Base-by-base conservation (phyloP, 1,139 yeast species). In the Fermentozyma sake region DNA sequence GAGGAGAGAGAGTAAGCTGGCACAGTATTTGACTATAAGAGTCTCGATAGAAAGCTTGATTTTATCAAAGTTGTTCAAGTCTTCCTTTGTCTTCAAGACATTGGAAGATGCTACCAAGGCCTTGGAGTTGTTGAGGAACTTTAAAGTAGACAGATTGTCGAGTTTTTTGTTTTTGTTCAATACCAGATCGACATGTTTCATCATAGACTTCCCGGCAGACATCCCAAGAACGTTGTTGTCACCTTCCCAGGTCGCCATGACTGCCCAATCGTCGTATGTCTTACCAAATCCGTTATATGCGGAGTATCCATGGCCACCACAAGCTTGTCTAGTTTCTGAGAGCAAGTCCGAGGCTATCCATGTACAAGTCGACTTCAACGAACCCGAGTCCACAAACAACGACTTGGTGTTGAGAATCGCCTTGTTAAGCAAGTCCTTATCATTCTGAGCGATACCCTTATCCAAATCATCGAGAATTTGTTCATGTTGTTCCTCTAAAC, bases 161-260 rank as follows among this genome's bases (percentile, higher is more conserved):
- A 58, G 54, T 30, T 68, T 63, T 33, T 35, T 46, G 34, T 55
- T 52, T 29, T 60, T 52, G 26, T 50, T 45, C 28, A 58, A 36
- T 18, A 58, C 49, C 30, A 55, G 52, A 23, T 50, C 53, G 30
- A 73, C 68, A 42, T 69, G 67, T 58, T 80, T 82, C 39, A 79
- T 60, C 26, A 81, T 72, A 31, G 83, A 78, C 58, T 82, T 75
- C 41, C 96, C 96, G 38, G 87, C 77, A 36, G 87, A 79, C 56
- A 85, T 75, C 7, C 87, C 85, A 44, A 87, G 68, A 28, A 87
- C 80, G 49, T 80, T 86, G 65, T 87, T 87, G 57, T 87, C 96
- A 58, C 96, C 96, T 64, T 87, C 96, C 96, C 96, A 87, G 14
- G 96, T 87, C 60, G 95, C 85, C 62, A 87, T 95, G 26, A 87